A percentile compares a stretch with the other conserved stretches of the same genome.
phyloP scores from a whole-genome alignment of 2,329 filamentous ascomycete genomes.

The Colletotrichum cordylinicola region DNA sequence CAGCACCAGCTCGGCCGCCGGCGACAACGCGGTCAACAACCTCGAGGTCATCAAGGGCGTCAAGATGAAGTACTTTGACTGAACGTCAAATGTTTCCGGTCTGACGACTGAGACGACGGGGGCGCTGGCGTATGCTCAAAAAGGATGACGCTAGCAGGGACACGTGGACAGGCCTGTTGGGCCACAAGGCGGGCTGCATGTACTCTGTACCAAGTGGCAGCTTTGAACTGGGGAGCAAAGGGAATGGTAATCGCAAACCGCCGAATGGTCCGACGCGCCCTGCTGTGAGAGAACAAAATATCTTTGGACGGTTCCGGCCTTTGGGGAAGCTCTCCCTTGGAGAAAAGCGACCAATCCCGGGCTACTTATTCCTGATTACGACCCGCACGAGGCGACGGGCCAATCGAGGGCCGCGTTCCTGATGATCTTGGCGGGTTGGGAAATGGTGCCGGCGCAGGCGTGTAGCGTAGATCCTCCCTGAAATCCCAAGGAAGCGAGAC shows the following conservation, averaged over 20 bases:
- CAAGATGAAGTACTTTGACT: slow-evolving; percentile 19
- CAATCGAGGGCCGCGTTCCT: neutral
- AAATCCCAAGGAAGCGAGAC: neutral
- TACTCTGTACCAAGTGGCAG: neutral
- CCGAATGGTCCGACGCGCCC: neutral
- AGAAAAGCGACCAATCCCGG: neutral
- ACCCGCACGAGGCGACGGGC: neutral
- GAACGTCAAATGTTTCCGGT: neutral
- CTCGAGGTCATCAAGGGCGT: slow-evolving; percentile 22
- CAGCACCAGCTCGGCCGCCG: neutral
- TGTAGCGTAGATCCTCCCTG: neutral
- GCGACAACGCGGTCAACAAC: slow-evolving; percentile 20
- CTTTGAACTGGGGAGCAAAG: neutral
- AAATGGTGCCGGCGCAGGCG: neutral
- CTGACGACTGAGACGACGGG: neutral
- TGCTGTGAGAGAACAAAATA: neutral
- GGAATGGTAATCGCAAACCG: neutral
- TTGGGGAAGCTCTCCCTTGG: neutral
- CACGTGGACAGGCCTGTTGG: neutral
- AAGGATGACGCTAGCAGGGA: neutral
- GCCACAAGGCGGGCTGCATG: neutral
- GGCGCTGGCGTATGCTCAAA: neutral
- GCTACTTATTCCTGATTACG: neutral
- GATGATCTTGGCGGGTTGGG: neutral
- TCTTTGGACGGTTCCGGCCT: neutral